These are phyloP conservation scores for Chrysosporium keratinophilum DNA, from an alignment of 2,329 filamentous ascomycete genomes.

Conservation along the genomic window DNA sequence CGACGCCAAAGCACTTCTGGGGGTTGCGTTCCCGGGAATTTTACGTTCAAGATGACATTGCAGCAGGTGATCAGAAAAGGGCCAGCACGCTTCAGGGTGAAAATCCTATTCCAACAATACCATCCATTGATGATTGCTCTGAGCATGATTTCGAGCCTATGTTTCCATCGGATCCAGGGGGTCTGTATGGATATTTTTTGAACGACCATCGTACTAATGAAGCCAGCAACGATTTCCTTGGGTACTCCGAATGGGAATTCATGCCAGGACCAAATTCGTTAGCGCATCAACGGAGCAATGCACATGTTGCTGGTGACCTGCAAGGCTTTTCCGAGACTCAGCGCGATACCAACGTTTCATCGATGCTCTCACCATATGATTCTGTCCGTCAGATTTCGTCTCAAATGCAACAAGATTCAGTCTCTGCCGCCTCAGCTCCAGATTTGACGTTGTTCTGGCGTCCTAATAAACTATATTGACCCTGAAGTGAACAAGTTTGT, in stretches of 20 bases:
- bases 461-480: constrained; percentile 13
- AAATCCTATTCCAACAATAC: background rate
- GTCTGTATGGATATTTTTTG: background rate
- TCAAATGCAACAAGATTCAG: background rate
- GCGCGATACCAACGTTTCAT: background rate
- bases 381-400: background rate
- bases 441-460: constrained; percentile 8
- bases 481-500: background rate
- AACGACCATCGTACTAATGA: background rate
- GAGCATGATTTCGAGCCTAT: background rate
- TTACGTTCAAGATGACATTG: background rate
- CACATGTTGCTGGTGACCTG: background rate
- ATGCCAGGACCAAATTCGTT: background rate
- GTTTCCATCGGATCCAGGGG: background rate
- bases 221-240: background rate
- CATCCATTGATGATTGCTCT: background rate
- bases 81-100: background rate
- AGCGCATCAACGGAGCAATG: background rate
- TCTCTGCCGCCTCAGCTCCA: background rate
- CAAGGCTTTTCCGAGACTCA: background rate
- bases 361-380: background rate
- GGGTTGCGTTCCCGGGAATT: background rate
- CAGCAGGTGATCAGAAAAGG: background rate
- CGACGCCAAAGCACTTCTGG: background rate
- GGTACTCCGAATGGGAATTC: background rate